phyloP scores from a whole-genome alignment of 345 rosid genomes.

The Populus davidiana region DNA sequence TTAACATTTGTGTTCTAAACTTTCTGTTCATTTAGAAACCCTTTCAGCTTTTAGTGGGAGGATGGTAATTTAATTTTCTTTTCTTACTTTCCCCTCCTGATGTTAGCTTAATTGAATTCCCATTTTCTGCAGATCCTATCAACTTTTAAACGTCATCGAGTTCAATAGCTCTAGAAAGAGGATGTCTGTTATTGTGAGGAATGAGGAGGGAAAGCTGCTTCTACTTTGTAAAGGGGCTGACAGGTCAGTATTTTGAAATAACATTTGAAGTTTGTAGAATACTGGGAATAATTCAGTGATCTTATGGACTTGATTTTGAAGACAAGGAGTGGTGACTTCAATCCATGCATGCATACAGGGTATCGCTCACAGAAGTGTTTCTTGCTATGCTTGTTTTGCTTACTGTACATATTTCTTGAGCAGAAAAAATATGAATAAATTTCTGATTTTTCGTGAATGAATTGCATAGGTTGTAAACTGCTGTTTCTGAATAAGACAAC shows the following conservation, averaged over 20 bases:
- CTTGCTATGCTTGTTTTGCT: neutral
- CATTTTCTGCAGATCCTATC: slow-evolving; percentile 56
- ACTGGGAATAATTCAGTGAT: neutral
- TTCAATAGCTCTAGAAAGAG: slow-evolving; percentile 76
- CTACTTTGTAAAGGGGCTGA: slow-evolving; percentile 95
- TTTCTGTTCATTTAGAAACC: neutral
- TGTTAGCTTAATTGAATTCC: neutral
- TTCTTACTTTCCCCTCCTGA: neutral
- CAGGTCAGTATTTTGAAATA: slow-evolving; percentile 53
- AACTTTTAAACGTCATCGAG: slow-evolving; percentile 67
- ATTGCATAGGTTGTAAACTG: neutral
- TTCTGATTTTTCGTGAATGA: neutral
- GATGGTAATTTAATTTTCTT: neutral
- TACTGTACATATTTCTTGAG: neutral
- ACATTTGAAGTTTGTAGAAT: neutral
- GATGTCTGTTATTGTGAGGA: slow-evolving; percentile 84
- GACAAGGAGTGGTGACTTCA: neutral
- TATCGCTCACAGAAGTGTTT: neutral
- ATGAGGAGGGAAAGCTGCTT: slow-evolving; percentile 68
- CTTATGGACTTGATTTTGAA: neutral
- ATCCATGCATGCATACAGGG: neutral
- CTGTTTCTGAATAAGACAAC: neutral
- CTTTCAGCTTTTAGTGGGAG: neutral
- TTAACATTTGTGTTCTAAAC: neutral
- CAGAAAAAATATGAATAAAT: neutral